Percentiles rank a stretch among this genome's conserved stretches.
Conservation (phyloP, 2,329 filamentous ascomycete species). For the Sporothrix sp. region DNA sequence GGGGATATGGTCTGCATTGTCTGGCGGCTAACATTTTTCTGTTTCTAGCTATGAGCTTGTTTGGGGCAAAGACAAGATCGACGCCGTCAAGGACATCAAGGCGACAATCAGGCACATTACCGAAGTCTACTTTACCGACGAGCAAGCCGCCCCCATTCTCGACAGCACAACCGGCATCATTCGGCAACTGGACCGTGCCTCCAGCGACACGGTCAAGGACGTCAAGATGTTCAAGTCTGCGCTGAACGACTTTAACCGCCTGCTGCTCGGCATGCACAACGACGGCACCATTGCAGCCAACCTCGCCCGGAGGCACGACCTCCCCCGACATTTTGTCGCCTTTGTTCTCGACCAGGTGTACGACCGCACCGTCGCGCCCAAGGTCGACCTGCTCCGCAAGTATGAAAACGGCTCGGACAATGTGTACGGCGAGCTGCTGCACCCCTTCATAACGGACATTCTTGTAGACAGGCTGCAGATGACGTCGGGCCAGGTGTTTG, state of each 20-base stretch:
- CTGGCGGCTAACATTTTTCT: neutral
- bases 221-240: constrained; percentile 61
- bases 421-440: constrained; percentile 86
- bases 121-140: constrained; percentile 66
- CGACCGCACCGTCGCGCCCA: constrained; percentile 81
- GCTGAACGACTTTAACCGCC: constrained; percentile 67
- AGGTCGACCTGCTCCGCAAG: constrained; percentile 70
- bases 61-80: constrained; percentile 67
- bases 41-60: constrained; percentile 57
- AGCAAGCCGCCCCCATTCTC: constrained; percentile 57
- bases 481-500: constrained; percentile 75
- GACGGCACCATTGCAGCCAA: constrained; percentile 64
- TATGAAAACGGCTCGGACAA: constrained; percentile 90
- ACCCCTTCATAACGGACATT: constrained; percentile 74
- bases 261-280: constrained; percentile 54
- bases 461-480: constrained; percentile 66
- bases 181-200: constrained; percentile 66
- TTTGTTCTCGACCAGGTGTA: constrained; percentile 84
- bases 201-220: constrained; percentile 54
- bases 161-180: constrained; percentile 65
- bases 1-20: constrained; percentile 14
- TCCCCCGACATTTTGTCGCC: constrained; percentile 64
- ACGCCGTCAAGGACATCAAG: constrained; percentile 65
- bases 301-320: constrained; percentile 56
- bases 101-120: constrained; percentile 59